phyloP scores from a whole-genome alignment of 1,284 basidiomycete species.

The Fomitopsis betulina region DNA sequence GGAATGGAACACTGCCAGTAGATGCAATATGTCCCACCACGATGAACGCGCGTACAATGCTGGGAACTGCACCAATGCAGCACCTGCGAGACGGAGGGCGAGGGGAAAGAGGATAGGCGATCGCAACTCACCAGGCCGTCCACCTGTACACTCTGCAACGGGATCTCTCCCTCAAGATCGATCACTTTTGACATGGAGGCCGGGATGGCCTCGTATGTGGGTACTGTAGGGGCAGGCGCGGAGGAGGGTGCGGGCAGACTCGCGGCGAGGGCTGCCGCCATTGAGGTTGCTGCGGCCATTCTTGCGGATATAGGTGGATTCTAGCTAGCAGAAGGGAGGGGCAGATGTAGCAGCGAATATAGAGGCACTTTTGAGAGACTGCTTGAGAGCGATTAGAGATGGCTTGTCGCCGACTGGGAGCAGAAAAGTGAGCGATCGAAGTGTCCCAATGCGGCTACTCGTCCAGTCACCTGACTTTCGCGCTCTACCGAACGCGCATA shows the following conservation, averaged over 20 bases:
- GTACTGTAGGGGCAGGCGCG: conserved; percentile 53
- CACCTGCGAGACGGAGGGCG: background rate
- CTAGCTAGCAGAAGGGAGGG: background rate
- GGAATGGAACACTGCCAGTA: background rate
- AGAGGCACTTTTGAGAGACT: background rate
- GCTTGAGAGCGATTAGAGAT: background rate
- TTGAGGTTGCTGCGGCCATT: conserved; percentile 67
- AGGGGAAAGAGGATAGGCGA: background rate
- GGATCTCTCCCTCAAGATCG: conserved; percentile 86
- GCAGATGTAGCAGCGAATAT: background rate
- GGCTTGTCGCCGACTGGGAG: conserved; percentile 1
- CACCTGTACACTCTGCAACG: conserved; percentile 72
- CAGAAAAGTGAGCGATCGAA: conserved; percentile 2
- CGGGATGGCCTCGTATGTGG: conserved; percentile 78
- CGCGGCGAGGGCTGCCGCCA: conserved; percentile 87
- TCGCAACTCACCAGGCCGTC: conserved; percentile 71
- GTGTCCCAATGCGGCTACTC: background rate
- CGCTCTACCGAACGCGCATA: too few species aligned
- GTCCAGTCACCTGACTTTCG: background rate
- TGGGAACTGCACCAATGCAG: background rate
- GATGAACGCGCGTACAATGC: conserved; percentile 2
- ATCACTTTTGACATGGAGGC: conserved; percentile 86
- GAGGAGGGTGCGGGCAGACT: conserved; percentile 66
- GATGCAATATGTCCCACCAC: background rate
- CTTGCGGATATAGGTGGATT: background rate